Evolutionary conservation across 2,329 filamentous ascomycete genomes (phyloP).

Genomic region (Fusarium sp.): DNA sequence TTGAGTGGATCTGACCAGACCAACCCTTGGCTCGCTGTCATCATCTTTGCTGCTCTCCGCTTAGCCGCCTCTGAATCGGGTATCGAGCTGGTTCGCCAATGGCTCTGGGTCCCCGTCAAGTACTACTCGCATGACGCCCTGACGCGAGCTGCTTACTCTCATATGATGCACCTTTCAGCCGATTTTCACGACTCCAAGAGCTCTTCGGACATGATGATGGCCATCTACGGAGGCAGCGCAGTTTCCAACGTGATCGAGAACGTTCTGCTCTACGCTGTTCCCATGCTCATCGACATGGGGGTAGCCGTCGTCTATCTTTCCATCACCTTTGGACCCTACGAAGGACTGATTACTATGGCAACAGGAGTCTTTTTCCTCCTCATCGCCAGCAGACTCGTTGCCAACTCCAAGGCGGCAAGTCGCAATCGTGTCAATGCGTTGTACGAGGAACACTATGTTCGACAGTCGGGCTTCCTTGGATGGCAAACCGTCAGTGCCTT

Average conservation of each 20-base stretch:
- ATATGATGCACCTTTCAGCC: conserved; percentile 70
- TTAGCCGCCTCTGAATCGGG: conserved; percentile 67
- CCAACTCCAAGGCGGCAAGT: conserved; percentile 60
- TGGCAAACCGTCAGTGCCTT: conserved; percentile 71
- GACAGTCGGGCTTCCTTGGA: conserved; percentile 66
- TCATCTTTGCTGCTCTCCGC: conserved; percentile 63
- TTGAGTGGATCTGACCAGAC: conserved; percentile 63
- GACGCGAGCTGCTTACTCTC: conserved; percentile 66
- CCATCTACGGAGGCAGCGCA: conserved; percentile 65
- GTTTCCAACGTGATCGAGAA: conserved; percentile 69
- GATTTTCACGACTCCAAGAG: conserved; percentile 72
- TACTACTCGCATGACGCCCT: conserved; percentile 67
- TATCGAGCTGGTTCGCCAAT: conserved; percentile 63
- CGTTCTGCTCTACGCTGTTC: conserved; percentile 67
- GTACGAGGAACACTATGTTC: conserved; percentile 67
- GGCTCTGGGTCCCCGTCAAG: conserved; percentile 69
- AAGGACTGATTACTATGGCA: conserved; percentile 71
- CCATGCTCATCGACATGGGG: conserved; percentile 70
- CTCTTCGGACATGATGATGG: conserved; percentile 68
- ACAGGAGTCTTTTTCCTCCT: conserved; percentile 68
- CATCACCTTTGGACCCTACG: conserved; percentile 68
- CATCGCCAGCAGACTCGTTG: conserved; percentile 64
- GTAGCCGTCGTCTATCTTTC: conserved; percentile 72
- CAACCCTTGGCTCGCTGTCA: conserved; percentile 64
- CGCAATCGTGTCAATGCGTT: conserved; percentile 64